phyloP scores from a whole-genome alignment of 257 asterid species.

The Solanum clarkiae region DNA sequence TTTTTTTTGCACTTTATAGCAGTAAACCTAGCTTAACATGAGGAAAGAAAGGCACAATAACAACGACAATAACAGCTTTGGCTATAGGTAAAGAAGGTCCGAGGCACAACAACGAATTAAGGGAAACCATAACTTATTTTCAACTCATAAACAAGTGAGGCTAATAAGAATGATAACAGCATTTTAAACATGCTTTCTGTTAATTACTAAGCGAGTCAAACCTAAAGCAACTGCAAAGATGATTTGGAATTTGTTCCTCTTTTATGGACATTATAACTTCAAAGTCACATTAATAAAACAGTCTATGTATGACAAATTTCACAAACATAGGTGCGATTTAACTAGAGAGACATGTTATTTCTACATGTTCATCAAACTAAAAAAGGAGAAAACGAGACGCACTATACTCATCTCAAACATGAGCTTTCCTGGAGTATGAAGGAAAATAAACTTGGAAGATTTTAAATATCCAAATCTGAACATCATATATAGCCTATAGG shows the following conservation, averaged over 20 bases:
- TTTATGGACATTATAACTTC: neutral
- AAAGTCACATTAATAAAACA: neutral
- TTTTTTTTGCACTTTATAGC: neutral
- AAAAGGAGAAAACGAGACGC: neutral
- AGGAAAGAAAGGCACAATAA: neutral
- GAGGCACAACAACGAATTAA: neutral
- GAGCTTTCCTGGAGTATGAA: neutral
- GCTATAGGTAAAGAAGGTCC: neutral
- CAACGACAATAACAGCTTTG: neutral
- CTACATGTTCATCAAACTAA: neutral
- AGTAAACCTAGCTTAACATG: neutral
- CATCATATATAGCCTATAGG: neutral
- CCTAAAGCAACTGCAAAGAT: neutral
- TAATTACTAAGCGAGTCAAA: neutral
- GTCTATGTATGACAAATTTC: neutral
- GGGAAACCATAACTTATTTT: neutral
- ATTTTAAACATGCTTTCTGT: neutral
- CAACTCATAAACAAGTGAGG: neutral
- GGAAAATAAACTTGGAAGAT: neutral
- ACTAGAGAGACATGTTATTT: neutral
- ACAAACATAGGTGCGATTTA: neutral
- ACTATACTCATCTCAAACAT: neutral
- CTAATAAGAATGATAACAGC: neutral
- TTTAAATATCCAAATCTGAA: neutral
- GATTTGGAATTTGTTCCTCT: neutral